These are phyloP conservation scores for Gigaspora rosea DNA, from an alignment of 192 early-diverging fungal species.

Conservation along the genomic window DNA sequence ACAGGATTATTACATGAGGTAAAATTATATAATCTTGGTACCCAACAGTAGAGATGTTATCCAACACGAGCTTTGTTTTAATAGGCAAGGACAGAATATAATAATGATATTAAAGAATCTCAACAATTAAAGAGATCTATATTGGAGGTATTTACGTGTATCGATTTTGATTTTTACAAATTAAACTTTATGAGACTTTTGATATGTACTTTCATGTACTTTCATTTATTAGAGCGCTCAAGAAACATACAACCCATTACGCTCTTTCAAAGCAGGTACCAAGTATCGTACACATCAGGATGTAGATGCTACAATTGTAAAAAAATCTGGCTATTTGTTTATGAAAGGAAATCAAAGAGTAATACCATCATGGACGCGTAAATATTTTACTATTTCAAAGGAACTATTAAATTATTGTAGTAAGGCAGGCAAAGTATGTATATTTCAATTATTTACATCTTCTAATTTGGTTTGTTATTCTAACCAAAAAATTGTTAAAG, in stretches of 20 bases:
- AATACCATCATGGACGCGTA: slow-evolving; percentile 76
- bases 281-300: slow-evolving; percentile 43
- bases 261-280: slow-evolving; percentile 22
- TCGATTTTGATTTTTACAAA: no score
- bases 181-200: no score
- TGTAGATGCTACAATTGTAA: slow-evolving; percentile 41
- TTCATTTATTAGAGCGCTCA: slow-evolving; percentile 19
- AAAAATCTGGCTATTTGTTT: slow-evolving; percentile 78
- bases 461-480: not conserved
- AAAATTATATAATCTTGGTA: slow-evolving; percentile 15
- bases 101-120: slow-evolving; percentile 23
- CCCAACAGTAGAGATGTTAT: not conserved
- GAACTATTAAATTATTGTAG: slow-evolving; percentile 56
- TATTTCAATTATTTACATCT: not conserved
- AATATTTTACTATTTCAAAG: slow-evolving; percentile 73
- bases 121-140: slow-evolving; percentile 18
- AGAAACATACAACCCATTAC: slow-evolving; percentile 21
- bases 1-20: slow-evolving; percentile 50
- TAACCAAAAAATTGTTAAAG: slow-evolving; percentile 29
- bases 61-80: not conserved
- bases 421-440: slow-evolving; percentile 41
- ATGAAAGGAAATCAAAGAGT: slow-evolving; percentile 74
- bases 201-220: no score
- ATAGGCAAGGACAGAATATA: slow-evolving; percentile 24
- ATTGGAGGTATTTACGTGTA: slow-evolving; percentile 3